Evolutionary conservation across 805 yeast genomes (phyloP), one percentile per base, ranked within the genome.

Genomic region (Groenewaldozyma tartarivorans): DNA sequence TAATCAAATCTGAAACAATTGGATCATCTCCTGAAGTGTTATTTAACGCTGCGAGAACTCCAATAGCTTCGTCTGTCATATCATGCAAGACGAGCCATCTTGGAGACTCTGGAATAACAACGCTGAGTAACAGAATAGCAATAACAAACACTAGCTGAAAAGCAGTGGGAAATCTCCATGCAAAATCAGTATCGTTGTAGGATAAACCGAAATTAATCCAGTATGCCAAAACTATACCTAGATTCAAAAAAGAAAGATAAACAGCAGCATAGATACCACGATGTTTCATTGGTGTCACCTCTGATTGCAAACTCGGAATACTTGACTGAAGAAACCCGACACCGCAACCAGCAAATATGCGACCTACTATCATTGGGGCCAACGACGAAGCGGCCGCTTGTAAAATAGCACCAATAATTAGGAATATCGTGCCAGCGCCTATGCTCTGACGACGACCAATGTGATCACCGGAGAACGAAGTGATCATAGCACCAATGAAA

Each of bases 101-200:
- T 6, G 40, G 40, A n/a, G 39, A 30, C 16, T 37, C 40, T 18
- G 45, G 44, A 5, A 37, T 20, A 13, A 40, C n/a, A 20, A 42
- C 15, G 9, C 33, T 19, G 7, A 42, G 31, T 11, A 20, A 30
- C 3, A 42, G 30, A n/a, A 42, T 40, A 5, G 38, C 31, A 16
- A 37, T 17, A 15, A 80, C 15, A 55, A 77, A 77, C 24, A 77
- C 44, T 43, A 74, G 64, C 59, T 79, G 87, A 53, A 79, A 62
- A 1, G 81, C 77, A 45, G 79, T 69, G 7, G 87, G 85, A 53
- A 80, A 69, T 65, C 86, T 73, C 84, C 85, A 80, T 15, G 77
- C 66, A 24, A 67, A 40, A 13, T 24, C 40, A 32, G 19, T 21
- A 11, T 29, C 27, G 16, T 15, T 26, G 17, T 15, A 35, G 16